These are phyloP conservation scores for Fomes fomentarius DNA, from an alignment of 1,284 basidiomycete species.

Conservation along the genomic window DNA sequence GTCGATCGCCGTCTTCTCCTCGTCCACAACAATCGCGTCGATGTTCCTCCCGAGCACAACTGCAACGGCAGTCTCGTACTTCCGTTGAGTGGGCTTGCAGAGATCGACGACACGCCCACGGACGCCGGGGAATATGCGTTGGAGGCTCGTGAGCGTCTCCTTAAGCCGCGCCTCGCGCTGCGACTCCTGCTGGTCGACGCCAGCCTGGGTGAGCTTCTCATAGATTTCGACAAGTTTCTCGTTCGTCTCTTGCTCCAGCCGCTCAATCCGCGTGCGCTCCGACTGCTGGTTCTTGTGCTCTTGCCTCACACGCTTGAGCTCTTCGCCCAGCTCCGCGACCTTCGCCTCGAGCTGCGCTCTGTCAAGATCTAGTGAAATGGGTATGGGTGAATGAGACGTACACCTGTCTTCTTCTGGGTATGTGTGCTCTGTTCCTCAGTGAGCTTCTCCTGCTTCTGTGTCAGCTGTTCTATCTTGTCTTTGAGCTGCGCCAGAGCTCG, in stretches of 20 bases:
- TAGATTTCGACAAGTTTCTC: slow-evolving; percentile 88
- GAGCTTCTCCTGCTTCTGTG: slow-evolving; percentile 64
- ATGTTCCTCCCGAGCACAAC: slow-evolving; percentile 96
- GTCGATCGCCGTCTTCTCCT: slow-evolving; percentile 95
- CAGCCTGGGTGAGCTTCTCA: slow-evolving; percentile 86
- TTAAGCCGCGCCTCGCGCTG: slow-evolving; percentile 86
- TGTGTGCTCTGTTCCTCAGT: slow-evolving; percentile 61
- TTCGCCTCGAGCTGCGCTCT: slow-evolving; percentile 61
- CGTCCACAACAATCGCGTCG: slow-evolving; percentile 95
- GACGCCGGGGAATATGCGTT: slow-evolving; percentile 91
- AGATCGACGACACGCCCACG: slow-evolving; percentile 91
- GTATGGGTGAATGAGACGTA: slow-evolving; percentile 32
- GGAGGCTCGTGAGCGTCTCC: slow-evolving; percentile 83
- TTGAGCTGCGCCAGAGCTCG: slow-evolving; percentile 71
- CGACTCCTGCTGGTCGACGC: slow-evolving; percentile 83
- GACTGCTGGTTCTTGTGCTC: slow-evolving; percentile 78
- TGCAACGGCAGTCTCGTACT: slow-evolving; percentile 93
- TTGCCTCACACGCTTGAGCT: slow-evolving; percentile 62
- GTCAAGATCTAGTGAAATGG: neutral
- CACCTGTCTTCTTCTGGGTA: slow-evolving; percentile 62
- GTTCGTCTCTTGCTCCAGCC: slow-evolving; percentile 87
- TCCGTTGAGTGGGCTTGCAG: slow-evolving; percentile 90
- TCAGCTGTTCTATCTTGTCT: slow-evolving; percentile 69
- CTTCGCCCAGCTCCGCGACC: slow-evolving; percentile 52
- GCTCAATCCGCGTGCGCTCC: slow-evolving; percentile 74